Evolutionary conservation across 805 yeast genomes (phyloP).

Genomic region (Yarrowia yakushimensis): DNA sequence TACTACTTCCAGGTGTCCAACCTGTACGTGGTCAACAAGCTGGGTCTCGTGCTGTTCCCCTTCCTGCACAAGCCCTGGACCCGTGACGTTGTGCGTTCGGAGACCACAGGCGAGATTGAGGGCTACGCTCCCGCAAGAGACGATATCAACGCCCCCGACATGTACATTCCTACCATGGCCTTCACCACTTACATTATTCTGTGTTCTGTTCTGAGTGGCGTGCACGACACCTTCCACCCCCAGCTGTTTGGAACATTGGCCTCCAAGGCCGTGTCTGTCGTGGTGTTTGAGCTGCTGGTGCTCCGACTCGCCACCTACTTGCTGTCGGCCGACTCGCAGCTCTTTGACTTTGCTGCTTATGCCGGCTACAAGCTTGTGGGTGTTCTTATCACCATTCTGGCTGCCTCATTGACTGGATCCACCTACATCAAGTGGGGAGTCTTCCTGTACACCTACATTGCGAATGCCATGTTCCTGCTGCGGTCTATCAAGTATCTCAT

Average conservation of each 20-base stretch:
- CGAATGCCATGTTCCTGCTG: slow-evolving; percentile 51
- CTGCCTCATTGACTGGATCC: slow-evolving; percentile 34
- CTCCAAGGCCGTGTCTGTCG: slow-evolving; percentile 79
- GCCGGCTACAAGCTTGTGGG: slow-evolving; percentile 94
- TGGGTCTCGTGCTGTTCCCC: slow-evolving; percentile 75
- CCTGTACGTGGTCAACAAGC: slow-evolving; percentile 72
- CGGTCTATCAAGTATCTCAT: slow-evolving; percentile 62
- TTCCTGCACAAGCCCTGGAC: slow-evolving; percentile 83
- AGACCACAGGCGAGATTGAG: slow-evolving; percentile 40
- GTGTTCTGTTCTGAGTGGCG: slow-evolving; percentile 80
- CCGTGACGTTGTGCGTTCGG: slow-evolving; percentile 44
- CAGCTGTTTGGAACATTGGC: slow-evolving; percentile 84
- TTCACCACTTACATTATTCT: slow-evolving; percentile 79
- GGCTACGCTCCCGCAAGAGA: slow-evolving; percentile 73
- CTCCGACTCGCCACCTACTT: slow-evolving; percentile 81
- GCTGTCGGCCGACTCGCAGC: slow-evolving; percentile 62
- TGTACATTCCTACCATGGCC: slow-evolving; percentile 94
- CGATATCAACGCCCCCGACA: slow-evolving; percentile 92
- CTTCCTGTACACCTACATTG: slow-evolving; percentile 49
- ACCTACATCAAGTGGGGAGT: slow-evolving; percentile 49
- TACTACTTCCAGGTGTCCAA: slow-evolving; percentile 92
- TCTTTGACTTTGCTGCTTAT: slow-evolving; percentile 83
- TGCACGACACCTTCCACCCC: slow-evolving; percentile 88
- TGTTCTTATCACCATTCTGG: slow-evolving; percentile 39
- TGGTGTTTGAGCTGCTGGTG: slow-evolving; percentile 68